phyloP scores from a whole-genome alignment of 208 protist species.

The Trypanosomatidae sp. region DNA sequence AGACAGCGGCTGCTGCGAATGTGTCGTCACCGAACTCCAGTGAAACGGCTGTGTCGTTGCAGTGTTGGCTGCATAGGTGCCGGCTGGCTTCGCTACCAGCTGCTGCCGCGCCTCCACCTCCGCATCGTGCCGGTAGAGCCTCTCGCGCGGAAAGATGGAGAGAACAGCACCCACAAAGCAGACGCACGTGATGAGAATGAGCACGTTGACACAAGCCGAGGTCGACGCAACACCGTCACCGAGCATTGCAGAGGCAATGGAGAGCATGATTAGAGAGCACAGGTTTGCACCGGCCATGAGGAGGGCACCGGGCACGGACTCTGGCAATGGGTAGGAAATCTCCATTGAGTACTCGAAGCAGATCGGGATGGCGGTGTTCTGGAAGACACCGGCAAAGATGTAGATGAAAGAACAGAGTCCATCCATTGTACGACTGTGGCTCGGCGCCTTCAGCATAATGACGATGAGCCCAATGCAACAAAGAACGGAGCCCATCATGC shows the following conservation, averaged over 20 bases:
- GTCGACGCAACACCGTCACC: conserved; percentile 38
- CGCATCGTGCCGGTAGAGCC: conserved; percentile 44
- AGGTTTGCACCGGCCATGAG: conserved; percentile 77
- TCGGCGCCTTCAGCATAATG: conserved; percentile 43
- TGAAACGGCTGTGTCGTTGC: background rate
- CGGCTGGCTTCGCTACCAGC: background rate
- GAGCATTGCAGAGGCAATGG: conserved; percentile 50
- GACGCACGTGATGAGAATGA: conserved; percentile 50
- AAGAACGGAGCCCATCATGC: conserved; percentile 42
- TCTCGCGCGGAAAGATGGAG: conserved; percentile 49
- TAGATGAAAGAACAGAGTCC: conserved; percentile 47
- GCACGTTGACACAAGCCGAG: conserved; percentile 39
- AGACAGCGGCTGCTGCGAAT: background rate
- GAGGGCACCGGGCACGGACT: conserved; percentile 60
- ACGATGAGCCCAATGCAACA: conserved; percentile 51
- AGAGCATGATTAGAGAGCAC: conserved; percentile 57
- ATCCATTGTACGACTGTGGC: conserved; percentile 38
- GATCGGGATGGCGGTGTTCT: conserved; percentile 77
- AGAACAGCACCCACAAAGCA: conserved; percentile 43
- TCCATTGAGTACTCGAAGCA: conserved; percentile 79
- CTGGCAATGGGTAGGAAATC: conserved; percentile 59
- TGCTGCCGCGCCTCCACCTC: conserved; percentile 24
- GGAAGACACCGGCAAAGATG: conserved; percentile 58
- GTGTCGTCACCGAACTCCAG: background rate
- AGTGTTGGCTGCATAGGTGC: background rate